These are phyloP conservation scores for Agaricus subrufescens DNA, from an alignment of 768 basidiomycete genomes.

Conservation along the genomic window DNA sequence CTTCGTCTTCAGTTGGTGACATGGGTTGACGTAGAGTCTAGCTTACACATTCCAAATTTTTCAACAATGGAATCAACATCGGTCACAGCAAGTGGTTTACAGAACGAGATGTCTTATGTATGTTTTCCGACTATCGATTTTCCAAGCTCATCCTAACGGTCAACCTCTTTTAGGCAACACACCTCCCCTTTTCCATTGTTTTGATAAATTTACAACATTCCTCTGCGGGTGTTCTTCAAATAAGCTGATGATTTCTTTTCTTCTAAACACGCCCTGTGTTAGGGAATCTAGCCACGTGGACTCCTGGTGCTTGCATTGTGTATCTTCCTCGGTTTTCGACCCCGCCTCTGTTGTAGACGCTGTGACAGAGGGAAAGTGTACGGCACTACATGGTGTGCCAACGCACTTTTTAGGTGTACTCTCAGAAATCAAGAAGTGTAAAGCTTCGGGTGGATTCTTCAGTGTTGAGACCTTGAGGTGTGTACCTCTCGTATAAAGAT, in stretches of 20 bases:
- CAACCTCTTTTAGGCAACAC: constrained; percentile 54
- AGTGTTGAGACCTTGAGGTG: constrained; percentile 56
- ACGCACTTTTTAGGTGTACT: constrained; percentile 81
- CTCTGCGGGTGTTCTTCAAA: not conserved
- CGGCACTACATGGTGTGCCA: constrained; percentile 79
- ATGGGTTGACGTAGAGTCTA: constrained; percentile 18
- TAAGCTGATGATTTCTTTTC: constrained; percentile 14
- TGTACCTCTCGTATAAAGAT: constrained; percentile 5
- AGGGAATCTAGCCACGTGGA: constrained; percentile 78
- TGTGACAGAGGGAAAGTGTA: constrained; percentile 63
- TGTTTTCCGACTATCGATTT: not conserved
- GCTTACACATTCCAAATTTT: constrained; percentile 74
- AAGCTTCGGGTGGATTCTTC: constrained; percentile 35
- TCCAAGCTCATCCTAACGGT: not conserved
- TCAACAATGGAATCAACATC: constrained; percentile 73
- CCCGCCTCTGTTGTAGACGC: constrained; percentile 67
- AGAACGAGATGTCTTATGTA: constrained; percentile 64
- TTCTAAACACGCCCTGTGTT: constrained; percentile 59
- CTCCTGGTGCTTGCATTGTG: constrained; percentile 67
- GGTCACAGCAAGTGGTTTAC: constrained; percentile 71
- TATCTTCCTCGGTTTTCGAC: constrained; percentile 63
- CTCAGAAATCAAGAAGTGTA: constrained; percentile 56
- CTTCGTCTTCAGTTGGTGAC: not conserved
- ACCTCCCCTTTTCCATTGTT: constrained; percentile 84
- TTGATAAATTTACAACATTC: constrained; percentile 59